Percentiles rank a stretch among this genome's conserved stretches.
These are phyloP conservation scores for Rhododendron griersonianum DNA, from an alignment of 148 eudicot genomes.

Conservation along the genomic window DNA sequence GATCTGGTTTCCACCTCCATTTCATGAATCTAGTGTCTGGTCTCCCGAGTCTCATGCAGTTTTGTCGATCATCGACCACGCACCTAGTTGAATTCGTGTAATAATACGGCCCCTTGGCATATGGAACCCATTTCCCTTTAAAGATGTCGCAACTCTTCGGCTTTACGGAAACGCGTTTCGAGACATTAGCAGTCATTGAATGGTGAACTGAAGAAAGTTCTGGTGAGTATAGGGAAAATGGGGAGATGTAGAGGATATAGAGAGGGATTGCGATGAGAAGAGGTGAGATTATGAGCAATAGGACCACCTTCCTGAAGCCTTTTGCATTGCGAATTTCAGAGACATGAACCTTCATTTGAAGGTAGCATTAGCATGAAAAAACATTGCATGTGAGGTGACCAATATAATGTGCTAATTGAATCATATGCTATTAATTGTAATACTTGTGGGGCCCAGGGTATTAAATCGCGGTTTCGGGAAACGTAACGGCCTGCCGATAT, in stretches of 20 bases:
- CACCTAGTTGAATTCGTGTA: conserved; percentile 14
- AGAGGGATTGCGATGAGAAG: conserved; percentile 10
- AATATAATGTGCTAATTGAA: neutral
- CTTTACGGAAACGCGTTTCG: neutral
- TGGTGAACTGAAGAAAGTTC: neutral
- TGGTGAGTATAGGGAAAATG: neutral
- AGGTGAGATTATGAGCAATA: neutral
- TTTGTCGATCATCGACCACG: conserved; percentile 13
- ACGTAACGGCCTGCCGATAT: too few relatives aligned
- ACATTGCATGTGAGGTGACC: neutral
- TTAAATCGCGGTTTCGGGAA: too few relatives aligned
- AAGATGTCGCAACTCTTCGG: conserved; percentile 6
- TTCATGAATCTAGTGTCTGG: conserved; percentile 30
- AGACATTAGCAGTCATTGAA: neutral
- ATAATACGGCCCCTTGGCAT: conserved; percentile 7
- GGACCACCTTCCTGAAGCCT: neutral
- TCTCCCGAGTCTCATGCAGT: conserved; percentile 35
- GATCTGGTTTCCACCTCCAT: conserved; percentile 53
- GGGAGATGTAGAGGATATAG: neutral
- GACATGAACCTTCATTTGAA: conserved; percentile 8
- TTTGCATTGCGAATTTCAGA: neutral
- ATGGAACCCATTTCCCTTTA: conserved; percentile 18
- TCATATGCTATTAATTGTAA: neutral
- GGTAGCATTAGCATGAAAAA: neutral
- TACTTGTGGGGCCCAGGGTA: too few relatives aligned